Conservation (phyloP, 2,329 filamentous ascomycete genomes). For the Aspergillus felis region DNA sequence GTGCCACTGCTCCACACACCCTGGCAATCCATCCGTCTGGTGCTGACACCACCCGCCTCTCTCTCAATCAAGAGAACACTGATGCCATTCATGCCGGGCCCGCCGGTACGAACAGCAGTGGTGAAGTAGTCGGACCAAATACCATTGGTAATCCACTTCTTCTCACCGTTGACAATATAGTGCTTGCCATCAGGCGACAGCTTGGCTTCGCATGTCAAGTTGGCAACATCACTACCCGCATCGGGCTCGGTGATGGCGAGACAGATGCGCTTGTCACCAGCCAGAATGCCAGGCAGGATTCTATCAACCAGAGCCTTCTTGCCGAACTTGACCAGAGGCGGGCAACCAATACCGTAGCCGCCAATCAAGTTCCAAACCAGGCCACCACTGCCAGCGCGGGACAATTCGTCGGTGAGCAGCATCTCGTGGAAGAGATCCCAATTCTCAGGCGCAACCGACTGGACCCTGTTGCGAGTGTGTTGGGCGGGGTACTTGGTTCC, state of each 20-base stretch:
- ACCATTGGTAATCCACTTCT: conserved; percentile 99
- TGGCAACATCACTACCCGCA: conserved; percentile 91
- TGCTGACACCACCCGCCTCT: conserved; percentile 76
- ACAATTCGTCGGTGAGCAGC: conserved; percentile 90
- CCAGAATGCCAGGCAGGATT: conserved; percentile 81
- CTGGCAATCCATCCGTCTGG: conserved; percentile 96
- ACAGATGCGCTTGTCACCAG: conserved; percentile 95
- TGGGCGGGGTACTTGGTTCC: conserved; percentile 74
- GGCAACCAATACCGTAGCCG: conserved; percentile 92
- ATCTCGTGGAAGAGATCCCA: conserved; percentile 99
- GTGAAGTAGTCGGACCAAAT: conserved; percentile 98
- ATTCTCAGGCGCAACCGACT: conserved; percentile 76
- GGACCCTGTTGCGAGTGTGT: conserved; percentile 66
- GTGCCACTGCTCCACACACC: conserved; percentile 94
- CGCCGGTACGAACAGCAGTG: conserved; percentile 86
- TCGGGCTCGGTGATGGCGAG: conserved; percentile 96
- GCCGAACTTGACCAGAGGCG: conserved; percentile 88
- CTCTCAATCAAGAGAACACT: conserved; percentile 90
- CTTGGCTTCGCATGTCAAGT: conserved; percentile 92
- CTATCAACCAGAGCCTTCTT: conserved; percentile 79
- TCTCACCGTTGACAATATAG: conserved; percentile 99
- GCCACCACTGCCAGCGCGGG: conserved; percentile 80
- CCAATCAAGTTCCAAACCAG: conserved; percentile 97
- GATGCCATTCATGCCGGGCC: conserved; percentile 86
- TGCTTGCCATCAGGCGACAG: conserved; percentile 93